Base-by-base conservation (phyloP, 495 filamentous ascomycete species). In the Pyrenula massariospora region DNA sequence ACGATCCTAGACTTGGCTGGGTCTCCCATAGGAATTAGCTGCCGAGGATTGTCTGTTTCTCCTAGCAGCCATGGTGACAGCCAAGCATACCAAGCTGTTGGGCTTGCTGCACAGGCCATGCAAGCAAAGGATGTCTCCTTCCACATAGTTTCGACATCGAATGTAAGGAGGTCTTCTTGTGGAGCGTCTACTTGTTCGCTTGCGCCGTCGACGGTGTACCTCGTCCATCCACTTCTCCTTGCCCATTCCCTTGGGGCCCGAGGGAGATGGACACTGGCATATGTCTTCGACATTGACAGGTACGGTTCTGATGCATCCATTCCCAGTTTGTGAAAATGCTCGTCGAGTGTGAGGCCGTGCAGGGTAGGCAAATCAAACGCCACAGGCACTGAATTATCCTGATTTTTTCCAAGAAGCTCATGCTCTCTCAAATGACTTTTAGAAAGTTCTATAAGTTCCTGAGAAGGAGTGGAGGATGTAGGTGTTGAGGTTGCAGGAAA, bases 81-180 rank as follows among this genome's bases (percentile, higher is more conserved):
- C 93, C 93, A 99, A 1, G 87, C 88, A 72, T 97, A 99, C 93
- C 93, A 99, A 22, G 87, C 83, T 12, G 83, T 88, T 11, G 87
- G 83, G 58, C 88, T 88, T 52, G 83, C 87, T 10, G 93, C 93
- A 60, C 90, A 96, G 36, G 93, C 93, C 93, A 99, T 97, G 48
- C 94, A 87, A 3, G 93, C 91, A 69, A 87, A 97, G 0, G 86
- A 82, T 63, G 84, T 88, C 63, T 91, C 81, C 63, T 94, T 95
- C 74, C 85, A 99, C 84, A 99, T 85, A 51, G 96, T 91, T 70
- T 99, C 93, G 12, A 90, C 93, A 69, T 99, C 93, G 65, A 99
- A 99, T 24, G 84, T 88, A 48, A 99, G 70, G 80, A 89, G 84
- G 22, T 83, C 70, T 60, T 91, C 91, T 48, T 89, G 71, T 0